Percentiles rank a stretch among this genome's conserved stretches.
These are phyloP conservation scores for Acanthamoeba culbertsoni DNA, from an alignment of 208 protist genomes.

Conservation along the genomic window DNA sequence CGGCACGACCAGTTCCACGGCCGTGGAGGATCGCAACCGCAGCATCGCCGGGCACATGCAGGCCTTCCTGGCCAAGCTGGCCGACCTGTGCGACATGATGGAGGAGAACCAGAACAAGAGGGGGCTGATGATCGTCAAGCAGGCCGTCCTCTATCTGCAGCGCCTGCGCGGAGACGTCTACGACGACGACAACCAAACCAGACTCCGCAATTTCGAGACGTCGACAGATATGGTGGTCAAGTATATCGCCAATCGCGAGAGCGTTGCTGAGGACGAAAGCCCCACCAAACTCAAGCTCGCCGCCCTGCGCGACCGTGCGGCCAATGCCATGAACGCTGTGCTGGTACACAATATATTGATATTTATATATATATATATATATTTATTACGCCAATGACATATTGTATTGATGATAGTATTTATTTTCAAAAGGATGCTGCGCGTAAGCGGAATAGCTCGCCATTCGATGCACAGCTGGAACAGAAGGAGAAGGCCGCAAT, in stretches of 20 bases:
- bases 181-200: background rate
- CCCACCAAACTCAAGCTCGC: background rate
- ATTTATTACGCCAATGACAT: too few relatives aligned
- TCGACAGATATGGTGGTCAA: background rate
- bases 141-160: background rate
- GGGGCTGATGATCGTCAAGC: background rate
- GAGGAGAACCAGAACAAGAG: slow-evolving; percentile 25
- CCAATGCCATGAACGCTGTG: background rate
- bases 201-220: background rate
- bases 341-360: too few relatives aligned
- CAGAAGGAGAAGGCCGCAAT: background rate
- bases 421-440: background rate
- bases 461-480: background rate
- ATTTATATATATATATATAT: too few relatives aligned
- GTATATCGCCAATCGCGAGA: background rate
- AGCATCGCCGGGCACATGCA: background rate
- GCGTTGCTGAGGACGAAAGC: background rate
- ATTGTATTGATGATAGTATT: background rate
- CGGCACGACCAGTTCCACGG: background rate
- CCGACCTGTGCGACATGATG: slow-evolving; percentile 44
- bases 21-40: background rate
- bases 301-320: background rate
- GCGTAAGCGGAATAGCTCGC: background rate
- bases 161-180: background rate
- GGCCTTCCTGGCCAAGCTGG: background rate